Evolutionary conservation across 176 grass and related monocot genomes (phyloP), one percentile per base, ranked within the genome.

Genomic region (Rhipidocladum racemiflorum): DNA sequence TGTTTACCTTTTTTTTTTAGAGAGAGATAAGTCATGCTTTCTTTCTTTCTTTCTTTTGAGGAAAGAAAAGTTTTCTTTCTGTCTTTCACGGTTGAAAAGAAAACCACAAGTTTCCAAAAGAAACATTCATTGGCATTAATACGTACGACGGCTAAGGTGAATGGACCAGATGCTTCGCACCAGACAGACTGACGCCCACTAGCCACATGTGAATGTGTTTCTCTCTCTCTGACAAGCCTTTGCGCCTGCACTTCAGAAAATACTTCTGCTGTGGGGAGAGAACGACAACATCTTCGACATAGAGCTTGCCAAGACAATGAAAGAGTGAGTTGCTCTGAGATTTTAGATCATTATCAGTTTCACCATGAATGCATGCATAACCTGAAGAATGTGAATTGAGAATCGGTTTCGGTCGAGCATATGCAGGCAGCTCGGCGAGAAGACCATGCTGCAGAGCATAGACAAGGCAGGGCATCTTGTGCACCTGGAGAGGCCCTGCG

Each of bases 271-370:
- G 28, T 97, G 95, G 95, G 95, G 95, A 20, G 90, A 91, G 84
- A 81, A 93, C 38, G 95, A 97, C 75, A 94, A 97, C 74, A 83
- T 97, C 67, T 97, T 97, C 70, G 86, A 93, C 35, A 72, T 97
- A 0, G 88, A 94, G 67, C 88, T 91, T 27, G 95, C 90, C 61
- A 92, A 89, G 86, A 89, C 89, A 7, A 91, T 93, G 92, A 91
- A 88, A 86, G 90, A 86, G 95, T 97, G 88, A 86, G 90, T 28
- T 15, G 44, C 4, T 46, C 15, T 15, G 13, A 46, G 13, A 43
- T 11, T 11, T 42, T 43, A n/a, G n/a, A n/a, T n/a, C n/a, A n/a
- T n/a, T n/a, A 3, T 46, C 44, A 46, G 44, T 43, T 11, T 11
- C 40, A 43, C 40, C 28, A 55, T 70, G 43, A 83, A 54, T 46